Conservation (phyloP, 2,329 filamentous ascomycete species). For the Arthrobotrys megalospora region DNA sequence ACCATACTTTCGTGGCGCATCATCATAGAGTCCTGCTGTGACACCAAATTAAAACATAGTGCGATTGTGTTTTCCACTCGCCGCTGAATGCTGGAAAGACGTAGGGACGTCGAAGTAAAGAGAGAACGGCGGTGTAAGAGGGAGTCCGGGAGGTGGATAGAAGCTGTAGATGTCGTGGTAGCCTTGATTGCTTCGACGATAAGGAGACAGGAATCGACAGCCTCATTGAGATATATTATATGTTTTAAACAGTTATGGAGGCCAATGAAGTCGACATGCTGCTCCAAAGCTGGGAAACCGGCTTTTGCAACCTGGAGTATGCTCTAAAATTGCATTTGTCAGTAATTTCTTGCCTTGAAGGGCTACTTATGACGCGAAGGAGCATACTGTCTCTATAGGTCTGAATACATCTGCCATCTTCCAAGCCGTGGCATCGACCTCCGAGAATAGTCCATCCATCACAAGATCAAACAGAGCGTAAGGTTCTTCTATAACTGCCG, state of each 20-base stretch:
- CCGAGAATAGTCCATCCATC: constrained; percentile 62
- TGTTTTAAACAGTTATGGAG: constrained; percentile 64
- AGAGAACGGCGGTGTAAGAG: constrained; percentile 66
- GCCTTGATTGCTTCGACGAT: constrained; percentile 45
- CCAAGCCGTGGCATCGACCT: constrained; percentile 62
- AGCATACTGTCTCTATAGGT: constrained; percentile 61
- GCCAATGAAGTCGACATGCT: constrained; percentile 61
- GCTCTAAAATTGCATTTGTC: neutral
- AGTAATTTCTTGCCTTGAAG: neutral
- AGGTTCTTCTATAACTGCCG: constrained; percentile 53
- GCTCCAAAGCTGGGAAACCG: constrained; percentile 17
- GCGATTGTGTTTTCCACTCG: constrained; percentile 67
- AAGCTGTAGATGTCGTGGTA: neutral
- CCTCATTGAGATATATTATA: constrained; percentile 61
- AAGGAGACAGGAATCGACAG: constrained; percentile 58
- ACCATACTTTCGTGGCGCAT: constrained; percentile 63
- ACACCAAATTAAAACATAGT: constrained; percentile 67
- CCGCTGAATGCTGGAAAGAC: constrained; percentile 66
- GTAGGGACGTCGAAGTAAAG: constrained; percentile 67
- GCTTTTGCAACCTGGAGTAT: constrained; percentile 29
- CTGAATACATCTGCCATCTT: constrained; percentile 61
- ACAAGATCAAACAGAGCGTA: constrained; percentile 62
- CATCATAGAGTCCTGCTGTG: constrained; percentile 67
- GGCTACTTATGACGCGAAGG: neutral
- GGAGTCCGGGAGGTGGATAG: constrained; percentile 62